Conservation (phyloP, 495 filamentous ascomycete species). For the Aspergillus asperescens region DNA sequence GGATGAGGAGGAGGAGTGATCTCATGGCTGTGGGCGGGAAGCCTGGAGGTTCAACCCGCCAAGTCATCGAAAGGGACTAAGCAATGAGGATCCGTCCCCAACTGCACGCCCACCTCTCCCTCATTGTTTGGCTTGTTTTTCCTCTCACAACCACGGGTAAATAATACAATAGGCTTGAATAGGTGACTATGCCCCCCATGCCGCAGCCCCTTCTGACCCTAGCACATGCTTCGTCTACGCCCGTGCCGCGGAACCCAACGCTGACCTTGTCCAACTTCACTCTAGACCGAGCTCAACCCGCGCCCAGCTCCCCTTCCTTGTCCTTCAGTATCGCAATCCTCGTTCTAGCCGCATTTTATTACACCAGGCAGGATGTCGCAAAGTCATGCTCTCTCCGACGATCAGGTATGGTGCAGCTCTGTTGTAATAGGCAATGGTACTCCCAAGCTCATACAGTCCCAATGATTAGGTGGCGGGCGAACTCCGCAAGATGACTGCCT, state of each 20-base stretch:
- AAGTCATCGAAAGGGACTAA: slow-evolving; percentile 7
- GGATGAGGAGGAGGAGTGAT: slow-evolving; percentile 12
- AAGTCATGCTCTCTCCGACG: slow-evolving; percentile 89
- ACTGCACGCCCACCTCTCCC: slow-evolving; percentile 13
- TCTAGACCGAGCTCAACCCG: slow-evolving; percentile 5
- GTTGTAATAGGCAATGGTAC: slow-evolving; percentile 3
- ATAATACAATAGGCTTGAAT: slow-evolving; percentile 3
- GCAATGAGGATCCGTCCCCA: slow-evolving; percentile 11
- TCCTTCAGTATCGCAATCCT: slow-evolving; percentile 18
- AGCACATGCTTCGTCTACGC: slow-evolving; percentile 2
- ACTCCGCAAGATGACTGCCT: slow-evolving; percentile 99
- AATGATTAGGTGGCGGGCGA: slow-evolving; percentile 74
- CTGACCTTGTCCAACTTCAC: slow-evolving; percentile 12
- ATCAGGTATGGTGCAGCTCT: slow-evolving; percentile 61
- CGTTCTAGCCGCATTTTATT: slow-evolving; percentile 23
- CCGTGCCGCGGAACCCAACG: not conserved
- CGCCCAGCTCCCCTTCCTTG: not conserved
- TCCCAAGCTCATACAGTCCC: slow-evolving; percentile 18
- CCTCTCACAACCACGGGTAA: slow-evolving; percentile 18
- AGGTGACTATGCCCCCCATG: slow-evolving; percentile 1
- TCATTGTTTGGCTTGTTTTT: not conserved
- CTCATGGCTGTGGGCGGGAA: slow-evolving; percentile 18
- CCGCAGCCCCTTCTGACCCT: not conserved
- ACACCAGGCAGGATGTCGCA: slow-evolving; percentile 70
- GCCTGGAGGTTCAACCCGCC: slow-evolving; percentile 18